Evolutionary conservation across 768 basidiomycete species (phyloP), one percentile per base, ranked within the genome.

Genomic region (Rhizopogon rudus): DNA sequence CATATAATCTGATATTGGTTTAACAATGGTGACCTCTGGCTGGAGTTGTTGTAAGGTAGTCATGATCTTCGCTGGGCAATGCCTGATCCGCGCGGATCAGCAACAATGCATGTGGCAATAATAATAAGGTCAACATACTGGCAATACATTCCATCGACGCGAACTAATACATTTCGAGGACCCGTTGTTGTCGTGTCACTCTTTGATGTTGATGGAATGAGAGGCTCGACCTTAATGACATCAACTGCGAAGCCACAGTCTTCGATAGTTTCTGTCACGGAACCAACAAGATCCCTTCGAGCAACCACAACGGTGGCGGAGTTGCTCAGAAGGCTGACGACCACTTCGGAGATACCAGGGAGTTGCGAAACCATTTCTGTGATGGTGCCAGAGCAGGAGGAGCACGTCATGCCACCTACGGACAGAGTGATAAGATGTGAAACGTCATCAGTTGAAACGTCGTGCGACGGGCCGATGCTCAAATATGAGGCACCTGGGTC

Each of bases 331-430:
- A 89, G 75, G 64, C 78, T 81, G 60, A 91, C 80, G 1, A 71
- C 67, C 29, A 83, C 71, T 14, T 80, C 69, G 1, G 79, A 72
- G 3, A 88, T 73, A 0, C 83, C 84, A 1, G 75, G 68, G 3
- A 86, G 66, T 6, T 75, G 74, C 5, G 77, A 72, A 10, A 88
- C 65, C 22, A 75, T 65, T 14, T 75, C 70, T 0, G 78, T 80
- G 54, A 93, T 74, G 0, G 86, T 76, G 1, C 73, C 70, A 12
- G 77, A 74, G 60, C 90, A 93, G 2, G 87, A 78, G 0, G 82
- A 75, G 67, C 90, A 93, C 1, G 88, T 84, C 88, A 92, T 91
- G 3, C 90, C 91, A 0, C 76, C 81, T 6, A 93, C 73, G 0
- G 85, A 81, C 39, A 91, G 74, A 1, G 75, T 73, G 42, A 81